Conservation (phyloP, 2,329 filamentous ascomycete species). For the Colletotrichum viniferum region DNA sequence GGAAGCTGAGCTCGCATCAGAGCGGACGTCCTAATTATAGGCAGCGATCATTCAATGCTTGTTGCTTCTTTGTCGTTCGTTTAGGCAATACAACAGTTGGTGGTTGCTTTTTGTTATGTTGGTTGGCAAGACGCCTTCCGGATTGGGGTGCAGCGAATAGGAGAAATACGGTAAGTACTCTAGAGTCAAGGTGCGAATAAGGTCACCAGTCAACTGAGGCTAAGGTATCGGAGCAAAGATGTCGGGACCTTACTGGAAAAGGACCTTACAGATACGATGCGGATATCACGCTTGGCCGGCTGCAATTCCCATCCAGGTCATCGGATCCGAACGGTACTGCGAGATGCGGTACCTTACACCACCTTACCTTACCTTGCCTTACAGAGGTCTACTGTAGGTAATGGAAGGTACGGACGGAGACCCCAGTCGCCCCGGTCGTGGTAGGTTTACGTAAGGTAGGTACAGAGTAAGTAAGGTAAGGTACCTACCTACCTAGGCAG, state of each 20-base stretch:
- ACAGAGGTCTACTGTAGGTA: no score
- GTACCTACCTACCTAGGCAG: neutral
- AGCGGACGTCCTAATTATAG: neutral
- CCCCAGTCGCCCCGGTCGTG: no score
- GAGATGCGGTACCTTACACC: neutral
- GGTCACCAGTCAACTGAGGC: neutral
- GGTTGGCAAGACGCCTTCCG: neutral
- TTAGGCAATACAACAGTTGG: neutral
- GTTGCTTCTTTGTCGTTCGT: neutral
- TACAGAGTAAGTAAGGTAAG: no score
- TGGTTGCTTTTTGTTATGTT: neutral
- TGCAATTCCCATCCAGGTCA: neutral
- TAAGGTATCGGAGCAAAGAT: neutral
- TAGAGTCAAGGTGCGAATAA: neutral
- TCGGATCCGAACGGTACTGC: conserved; percentile 4
- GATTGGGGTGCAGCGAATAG: neutral
- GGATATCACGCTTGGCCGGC: neutral
- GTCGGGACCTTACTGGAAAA: neutral
- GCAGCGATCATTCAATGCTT: neutral
- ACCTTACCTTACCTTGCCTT: no score
- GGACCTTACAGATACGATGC: neutral
- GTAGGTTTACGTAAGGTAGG: no score
- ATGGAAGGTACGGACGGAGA: no score
- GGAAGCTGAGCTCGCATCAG: neutral
- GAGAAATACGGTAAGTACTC: neutral